Evolutionary conservation across 495 filamentous ascomycete genomes (phyloP).

Genomic region (Staphylotrichum longicolle): DNA sequence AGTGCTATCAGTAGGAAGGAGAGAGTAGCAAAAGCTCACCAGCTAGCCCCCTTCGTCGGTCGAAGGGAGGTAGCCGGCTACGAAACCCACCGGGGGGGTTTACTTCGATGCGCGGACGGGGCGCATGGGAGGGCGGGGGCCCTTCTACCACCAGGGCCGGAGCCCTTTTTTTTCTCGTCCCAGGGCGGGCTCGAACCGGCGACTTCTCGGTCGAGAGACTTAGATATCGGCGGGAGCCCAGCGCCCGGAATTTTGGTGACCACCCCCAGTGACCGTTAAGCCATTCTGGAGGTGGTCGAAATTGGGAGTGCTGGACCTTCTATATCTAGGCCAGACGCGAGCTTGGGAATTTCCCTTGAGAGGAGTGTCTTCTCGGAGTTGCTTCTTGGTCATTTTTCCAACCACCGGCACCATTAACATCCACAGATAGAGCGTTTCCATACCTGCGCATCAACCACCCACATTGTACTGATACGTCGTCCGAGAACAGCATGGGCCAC

Average conservation of each 20-base stretch:
- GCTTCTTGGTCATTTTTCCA: no score
- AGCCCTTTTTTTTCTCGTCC: neutral
- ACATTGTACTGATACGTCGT: no score
- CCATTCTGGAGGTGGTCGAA: neutral
- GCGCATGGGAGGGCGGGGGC: neutral
- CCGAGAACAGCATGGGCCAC: no score
- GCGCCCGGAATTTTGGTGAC: neutral
- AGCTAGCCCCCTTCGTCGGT: neutral
- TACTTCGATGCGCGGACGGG: neutral
- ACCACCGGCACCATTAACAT: no score
- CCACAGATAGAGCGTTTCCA: no score
- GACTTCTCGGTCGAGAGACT: neutral
- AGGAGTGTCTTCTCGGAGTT: no score
- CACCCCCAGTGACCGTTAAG: conserved; percentile 3
- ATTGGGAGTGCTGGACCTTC: neutral
- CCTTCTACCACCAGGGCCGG: no score
- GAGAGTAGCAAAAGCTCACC: conserved; percentile 6
- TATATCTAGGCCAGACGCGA: neutral
- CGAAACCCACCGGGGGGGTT: neutral
- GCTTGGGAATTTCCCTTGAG: neutral
- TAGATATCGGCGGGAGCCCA: neutral
- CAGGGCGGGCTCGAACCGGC: neutral
- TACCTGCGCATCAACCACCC: no score
- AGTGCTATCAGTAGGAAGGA: neutral
- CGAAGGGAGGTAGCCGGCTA: neutral